Conservation (phyloP, 495 filamentous ascomycete species). For the Penicillium maclennaniae region DNA sequence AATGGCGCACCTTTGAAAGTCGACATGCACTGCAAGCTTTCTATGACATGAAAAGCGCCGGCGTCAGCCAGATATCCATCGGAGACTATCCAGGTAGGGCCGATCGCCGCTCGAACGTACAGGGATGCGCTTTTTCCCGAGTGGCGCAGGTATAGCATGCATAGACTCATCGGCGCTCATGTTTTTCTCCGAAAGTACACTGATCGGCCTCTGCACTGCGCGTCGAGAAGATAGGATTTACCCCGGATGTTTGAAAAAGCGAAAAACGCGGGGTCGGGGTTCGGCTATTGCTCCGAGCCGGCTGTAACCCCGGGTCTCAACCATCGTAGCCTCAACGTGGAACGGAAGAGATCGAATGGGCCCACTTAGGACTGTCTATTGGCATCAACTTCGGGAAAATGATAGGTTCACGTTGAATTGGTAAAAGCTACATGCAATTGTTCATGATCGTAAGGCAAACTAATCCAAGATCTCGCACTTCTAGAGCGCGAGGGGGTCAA, state of each 20-base stretch:
- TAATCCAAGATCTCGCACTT: not conserved
- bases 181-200: not conserved
- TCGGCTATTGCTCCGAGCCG: conserved; percentile 24
- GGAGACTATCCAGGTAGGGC: not conserved
- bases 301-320: conserved; percentile 1
- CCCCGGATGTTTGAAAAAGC: conserved; percentile 4
- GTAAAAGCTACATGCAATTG: not conserved
- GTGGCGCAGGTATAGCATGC: conserved; percentile 24
- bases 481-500: not conserved
- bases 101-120: conserved; percentile 12
- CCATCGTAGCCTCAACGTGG: not conserved
- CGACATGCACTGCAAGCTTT: conserved; percentile 39
- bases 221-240: not conserved
- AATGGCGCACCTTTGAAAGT: conserved; percentile 30
- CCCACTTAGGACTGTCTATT: no score
- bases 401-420: not conserved
- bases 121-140: conserved; percentile 39
- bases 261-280: conserved; percentile 22
- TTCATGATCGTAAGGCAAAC: not conserved
- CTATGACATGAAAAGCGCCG: conserved; percentile 12
- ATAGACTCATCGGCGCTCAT: conserved; percentile 29
- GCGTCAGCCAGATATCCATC: not conserved
- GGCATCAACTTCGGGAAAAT: not conserved
- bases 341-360: not conserved
- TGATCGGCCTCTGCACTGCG: not conserved